phyloP scores from a whole-genome alignment of 2,329 filamentous ascomycete genomes.

The Ceratocystis diversiconidia region DNA sequence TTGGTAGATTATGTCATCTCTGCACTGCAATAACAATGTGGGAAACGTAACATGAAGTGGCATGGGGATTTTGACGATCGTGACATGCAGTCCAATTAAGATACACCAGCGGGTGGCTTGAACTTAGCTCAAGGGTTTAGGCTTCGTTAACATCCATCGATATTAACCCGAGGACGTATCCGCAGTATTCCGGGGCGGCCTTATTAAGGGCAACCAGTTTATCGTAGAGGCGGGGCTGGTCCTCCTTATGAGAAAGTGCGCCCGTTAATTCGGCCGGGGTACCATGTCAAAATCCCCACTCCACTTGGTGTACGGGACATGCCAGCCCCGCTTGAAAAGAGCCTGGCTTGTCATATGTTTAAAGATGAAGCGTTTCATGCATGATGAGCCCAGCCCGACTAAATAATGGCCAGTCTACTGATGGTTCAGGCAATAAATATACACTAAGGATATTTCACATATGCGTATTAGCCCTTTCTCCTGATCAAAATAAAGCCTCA shows the following conservation, averaged over 20 bases:
- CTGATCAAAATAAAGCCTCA: no score
- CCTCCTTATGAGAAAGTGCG: neutral
- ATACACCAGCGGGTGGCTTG: neutral
- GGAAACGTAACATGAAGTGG: neutral
- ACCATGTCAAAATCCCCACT: neutral
- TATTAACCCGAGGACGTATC: neutral
- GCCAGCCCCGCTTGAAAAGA: neutral
- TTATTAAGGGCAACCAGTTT: neutral
- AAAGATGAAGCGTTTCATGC: no score
- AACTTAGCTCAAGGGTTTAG: neutral
- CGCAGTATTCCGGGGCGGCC: neutral
- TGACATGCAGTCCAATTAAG: neutral
- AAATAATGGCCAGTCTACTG: no score
- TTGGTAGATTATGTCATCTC: neutral
- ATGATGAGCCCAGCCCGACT: no score
- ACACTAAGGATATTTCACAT: no score
- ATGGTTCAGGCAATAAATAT: no score
- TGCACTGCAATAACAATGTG: neutral
- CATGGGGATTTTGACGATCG: neutral
- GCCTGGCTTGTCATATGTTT: neutral
- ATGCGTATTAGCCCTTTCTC: no score
- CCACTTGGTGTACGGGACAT: neutral
- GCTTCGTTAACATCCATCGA: neutral
- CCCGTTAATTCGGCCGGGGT: slow-evolving; percentile 4
- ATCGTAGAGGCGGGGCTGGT: neutral